Evolutionary conservation across 73 alveolate species (phyloP).

Genomic region (Uronychia binucleata): DNA sequence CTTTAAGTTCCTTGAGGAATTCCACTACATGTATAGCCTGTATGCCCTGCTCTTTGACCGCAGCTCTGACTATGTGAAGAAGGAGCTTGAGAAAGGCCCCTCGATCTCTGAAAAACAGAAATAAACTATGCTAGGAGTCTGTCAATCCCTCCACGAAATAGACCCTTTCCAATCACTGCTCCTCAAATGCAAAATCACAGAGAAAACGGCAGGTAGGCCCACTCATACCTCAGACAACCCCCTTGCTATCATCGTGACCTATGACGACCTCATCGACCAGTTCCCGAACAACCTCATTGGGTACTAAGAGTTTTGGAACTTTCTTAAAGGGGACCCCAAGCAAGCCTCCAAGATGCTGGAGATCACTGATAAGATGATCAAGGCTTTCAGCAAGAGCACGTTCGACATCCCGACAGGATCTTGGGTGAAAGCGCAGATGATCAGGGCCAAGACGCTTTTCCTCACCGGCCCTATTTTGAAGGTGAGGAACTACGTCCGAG

Average conservation of each 20-base stretch:
- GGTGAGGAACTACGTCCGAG: not conserved
- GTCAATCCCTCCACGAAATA: not conserved
- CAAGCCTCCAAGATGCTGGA: not conserved
- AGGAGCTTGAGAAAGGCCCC: not conserved
- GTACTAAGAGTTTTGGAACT: not conserved
- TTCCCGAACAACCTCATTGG: conserved; percentile 5
- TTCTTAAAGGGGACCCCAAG: not conserved
- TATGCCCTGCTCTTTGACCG: not conserved
- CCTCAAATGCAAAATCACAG: not conserved
- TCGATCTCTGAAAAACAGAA: not conserved
- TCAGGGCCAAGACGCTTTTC: conserved; percentile 15
- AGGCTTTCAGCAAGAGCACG: not conserved
- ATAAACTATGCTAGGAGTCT: conserved; percentile 5
- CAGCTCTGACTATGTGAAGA: not conserved
- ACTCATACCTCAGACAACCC: not conserved
- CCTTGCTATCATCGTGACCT: not conserved
- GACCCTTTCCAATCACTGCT: not conserved
- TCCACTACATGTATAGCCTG: not conserved
- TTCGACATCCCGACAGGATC: conserved; percentile 11
- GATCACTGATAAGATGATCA: not conserved
- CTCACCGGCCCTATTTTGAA: not conserved
- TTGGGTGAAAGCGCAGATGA: conserved; percentile 19
- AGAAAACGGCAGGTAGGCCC: conserved; percentile 9
- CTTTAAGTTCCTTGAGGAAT: conserved; percentile 11
- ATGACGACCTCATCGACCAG: conserved; percentile 15